Percentiles rank a stretch among this genome's conserved stretches.
Conservation (phyloP, 108 stramenopile genomes). For the Cyclotella cryptica region DNA sequence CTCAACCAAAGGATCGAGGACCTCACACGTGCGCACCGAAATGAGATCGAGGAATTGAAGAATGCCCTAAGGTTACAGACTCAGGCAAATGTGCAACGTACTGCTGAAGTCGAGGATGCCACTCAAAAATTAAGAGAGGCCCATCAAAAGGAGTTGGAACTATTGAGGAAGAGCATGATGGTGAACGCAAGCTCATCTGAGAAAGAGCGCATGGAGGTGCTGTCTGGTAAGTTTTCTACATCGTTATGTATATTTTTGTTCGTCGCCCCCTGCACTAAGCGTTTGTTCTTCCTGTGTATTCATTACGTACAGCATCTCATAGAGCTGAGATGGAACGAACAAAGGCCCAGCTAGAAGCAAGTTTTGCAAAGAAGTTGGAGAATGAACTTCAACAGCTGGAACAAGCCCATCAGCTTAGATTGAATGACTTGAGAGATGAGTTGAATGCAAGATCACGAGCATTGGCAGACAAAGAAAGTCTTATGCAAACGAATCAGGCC, state of each 20-base stretch:
- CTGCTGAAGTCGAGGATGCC: slow-evolving; percentile 25
- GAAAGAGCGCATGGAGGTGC: slow-evolving; percentile 15
- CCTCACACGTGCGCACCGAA: slow-evolving; percentile 29
- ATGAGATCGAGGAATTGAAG: slow-evolving; percentile 27
- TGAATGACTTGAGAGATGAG: slow-evolving; percentile 15
- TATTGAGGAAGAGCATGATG: slow-evolving; percentile 29
- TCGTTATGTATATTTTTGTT: not conserved
- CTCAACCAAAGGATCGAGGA: not conserved
- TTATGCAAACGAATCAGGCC: not conserved
- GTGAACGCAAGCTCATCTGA: slow-evolving; percentile 23
- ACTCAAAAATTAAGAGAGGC: slow-evolving; percentile 33
- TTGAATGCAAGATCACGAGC: slow-evolving; percentile 2
- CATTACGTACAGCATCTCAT: slow-evolving; percentile 8
- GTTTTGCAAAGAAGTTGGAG: slow-evolving; percentile 8
- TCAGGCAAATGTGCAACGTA: slow-evolving; percentile 30
- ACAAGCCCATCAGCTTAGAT: not conserved
- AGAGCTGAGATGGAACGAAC: slow-evolving; percentile 4
- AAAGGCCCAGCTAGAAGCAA: slow-evolving; percentile 23
- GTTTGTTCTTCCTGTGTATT: not conserved
- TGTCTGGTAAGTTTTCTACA: slow-evolving; percentile 3
- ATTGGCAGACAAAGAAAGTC: not conserved
- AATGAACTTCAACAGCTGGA: slow-evolving; percentile 20
- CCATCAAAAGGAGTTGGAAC: slow-evolving; percentile 45
- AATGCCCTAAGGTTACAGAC: slow-evolving; percentile 32
- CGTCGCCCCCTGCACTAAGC: not conserved